Evolutionary conservation across 306 rosid genomes (phyloP), one percentile per base, ranked within the genome.

Genomic region (Arachis hypogaea): DNA sequence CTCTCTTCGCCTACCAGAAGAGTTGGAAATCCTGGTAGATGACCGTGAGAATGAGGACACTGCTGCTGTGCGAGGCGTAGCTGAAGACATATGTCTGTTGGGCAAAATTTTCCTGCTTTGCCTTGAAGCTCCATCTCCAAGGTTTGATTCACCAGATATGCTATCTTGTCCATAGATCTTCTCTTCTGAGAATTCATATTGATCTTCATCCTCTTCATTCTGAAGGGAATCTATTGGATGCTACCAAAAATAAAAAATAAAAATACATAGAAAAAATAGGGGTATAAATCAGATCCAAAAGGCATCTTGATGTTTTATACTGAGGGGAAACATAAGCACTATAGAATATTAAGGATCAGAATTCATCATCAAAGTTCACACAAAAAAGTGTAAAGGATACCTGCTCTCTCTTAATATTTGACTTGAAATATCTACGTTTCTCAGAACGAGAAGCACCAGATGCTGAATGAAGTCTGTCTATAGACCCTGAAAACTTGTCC

Each of bases 1-100:
- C 66, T 90, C 98, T 82, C 89, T 90, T 80, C 93, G 89, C 87
- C 80, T 82, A 44, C 93, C 98, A 64, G 88, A 80, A 82, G 78
- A 62, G 71, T 71, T 83, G 42, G 88, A 74, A 77, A 79, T 82
- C 76, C 82, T 90, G 75, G 74, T 70, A 11, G 88, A 72, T 60
- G 85, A 82, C 22, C 93, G 89, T 22, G 96, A 80, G 36, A 80
- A 75, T 14, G 93, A 61, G 18, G 47, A 82, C 47, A 73, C 77
- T 10, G 69, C 74, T 29, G 88, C 68, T n/a, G 86, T 73, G 58
- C 89, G 86, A 66, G 92, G 91, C 11, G 88, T 80, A 22, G 87
- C 84, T 18, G 96, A 84, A 66, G 87, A 76, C 59, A 79, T 7
- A 69, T 77, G 86, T 78, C 84, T 85, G 79, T 82, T 79, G 1